Evolutionary conservation across 257 asterid species (phyloP), one percentile per base, ranked within the genome.

Genomic region (Parsonsia alboflavescens): DNA sequence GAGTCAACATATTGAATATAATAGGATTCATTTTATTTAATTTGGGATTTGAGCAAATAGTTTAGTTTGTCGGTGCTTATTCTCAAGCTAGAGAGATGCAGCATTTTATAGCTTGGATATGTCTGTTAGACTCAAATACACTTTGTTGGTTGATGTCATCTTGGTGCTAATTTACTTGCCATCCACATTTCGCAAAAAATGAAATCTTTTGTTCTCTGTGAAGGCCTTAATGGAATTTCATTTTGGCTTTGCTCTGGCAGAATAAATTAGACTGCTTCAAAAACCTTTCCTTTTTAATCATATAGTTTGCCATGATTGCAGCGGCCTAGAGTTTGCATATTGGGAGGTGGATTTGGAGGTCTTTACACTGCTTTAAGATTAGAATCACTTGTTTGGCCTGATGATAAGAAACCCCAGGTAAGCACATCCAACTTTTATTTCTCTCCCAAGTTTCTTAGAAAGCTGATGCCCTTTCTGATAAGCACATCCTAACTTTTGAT

Each of bases 341-440:
- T 94, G 71, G 99, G 99, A 78, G 99, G 97, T 84, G 99, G 98
- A 42, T 94, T 94, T 67, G 99, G 99, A 86, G 99, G 99, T 52
- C 88, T 94, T 54, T 94, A 92, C 87, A 94, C 99, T 70, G 99
- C 98, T 65, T 79, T 94, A 83, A 83, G 99, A 84, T 84, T 94
- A 80, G 97, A 90, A 77, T 89, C 98, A 67, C 98, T 94, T 76
- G 91, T 85, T 79, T 94, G 99, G 99, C 93, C 97, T 15, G 91
- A 89, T 77, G 96, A 89, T 80, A 94, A 89, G 85, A 94, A 83
- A 77, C 99, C 99, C 22, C 99, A 92, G 93, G 98, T 93, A 85
- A 73, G 2, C 6, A 59, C 0, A 2, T 33, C 39, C 39, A n/a
- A 7, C 19, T 50, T 48, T 48, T 48, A 50, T 21, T 4, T 50